phyloP scores from a whole-genome alignment of 371 early-diverging fungal genomes.

The Amoeboaphelidium occidentale region DNA sequence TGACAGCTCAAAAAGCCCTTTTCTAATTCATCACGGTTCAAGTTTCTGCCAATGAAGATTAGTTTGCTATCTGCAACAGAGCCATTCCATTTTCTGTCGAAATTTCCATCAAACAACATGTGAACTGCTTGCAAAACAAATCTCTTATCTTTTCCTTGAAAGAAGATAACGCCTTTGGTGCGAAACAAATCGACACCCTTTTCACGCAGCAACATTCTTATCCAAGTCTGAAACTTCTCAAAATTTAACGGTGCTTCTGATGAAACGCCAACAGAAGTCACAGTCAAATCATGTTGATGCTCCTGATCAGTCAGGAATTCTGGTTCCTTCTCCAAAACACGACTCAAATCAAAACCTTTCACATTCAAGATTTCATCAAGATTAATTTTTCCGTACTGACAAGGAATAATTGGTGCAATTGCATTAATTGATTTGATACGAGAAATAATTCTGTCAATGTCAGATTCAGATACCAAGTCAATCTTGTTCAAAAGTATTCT shows the following conservation, averaged over 20 bases:
- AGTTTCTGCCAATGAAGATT: conserved; percentile 14
- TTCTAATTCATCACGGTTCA: conserved; percentile 7
- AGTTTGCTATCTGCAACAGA: conserved; percentile 8
- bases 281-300: conserved; percentile 3
- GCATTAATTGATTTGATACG: conserved; percentile 7
- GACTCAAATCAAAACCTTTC: conserved; percentile 11
- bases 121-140: conserved; percentile 18
- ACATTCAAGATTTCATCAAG: conserved; percentile 9
- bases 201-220: conserved; percentile 9
- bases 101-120: conserved; percentile 14
- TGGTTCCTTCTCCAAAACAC: conserved; percentile 12
- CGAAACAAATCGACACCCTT: conserved; percentile 12
- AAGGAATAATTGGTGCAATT: conserved; percentile 7
- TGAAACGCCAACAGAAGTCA: conserved; percentile 10
- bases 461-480: conserved; percentile 8
- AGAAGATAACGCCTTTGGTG: conserved; percentile 13
- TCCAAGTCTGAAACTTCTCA: conserved; percentile 10
- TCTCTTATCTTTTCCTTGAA: conserved; percentile 11
- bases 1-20: conserved; percentile 9
- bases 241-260: conserved; percentile 6
- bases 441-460: conserved; percentile 2
- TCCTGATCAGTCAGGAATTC: conserved; percentile 6
- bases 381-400: conserved; percentile 7
- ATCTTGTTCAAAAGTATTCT: conserved; percentile 13
- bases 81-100: conserved; percentile 9